Conservation (phyloP, 2,329 filamentous ascomycete species). For the Trichophyton verrucosum region DNA sequence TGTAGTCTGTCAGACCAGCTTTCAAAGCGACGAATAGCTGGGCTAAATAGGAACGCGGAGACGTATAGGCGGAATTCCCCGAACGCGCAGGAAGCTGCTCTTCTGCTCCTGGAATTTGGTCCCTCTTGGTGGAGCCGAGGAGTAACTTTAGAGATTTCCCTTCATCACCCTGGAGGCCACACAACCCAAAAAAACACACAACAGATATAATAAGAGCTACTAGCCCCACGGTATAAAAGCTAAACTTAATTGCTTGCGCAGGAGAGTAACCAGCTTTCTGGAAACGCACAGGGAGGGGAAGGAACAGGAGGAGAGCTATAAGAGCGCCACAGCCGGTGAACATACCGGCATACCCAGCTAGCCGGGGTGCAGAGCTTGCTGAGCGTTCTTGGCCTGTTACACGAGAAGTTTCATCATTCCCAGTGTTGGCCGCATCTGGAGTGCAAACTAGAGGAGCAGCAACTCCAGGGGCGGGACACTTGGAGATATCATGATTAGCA, state of each 20-base stretch:
- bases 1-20: slow-evolving; percentile 60
- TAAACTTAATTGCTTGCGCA: slow-evolving; percentile 61
- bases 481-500: slow-evolving; percentile 11
- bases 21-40: slow-evolving; percentile 52
- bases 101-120: background rate
- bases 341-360: slow-evolving; percentile 82
- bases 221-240: slow-evolving; percentile 73
- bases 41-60: slow-evolving; percentile 30
- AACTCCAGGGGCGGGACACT: slow-evolving; percentile 9
- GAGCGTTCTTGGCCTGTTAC: background rate
- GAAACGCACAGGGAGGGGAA: slow-evolving; percentile 77
- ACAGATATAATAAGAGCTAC: slow-evolving; percentile 61
- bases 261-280: slow-evolving; percentile 59
- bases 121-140: background rate
- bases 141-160: slow-evolving; percentile 52
- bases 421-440: slow-evolving; percentile 29
- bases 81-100: background rate
- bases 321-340: slow-evolving; percentile 89
- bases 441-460: slow-evolving; percentile 13
- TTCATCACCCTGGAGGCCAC: slow-evolving; percentile 56
- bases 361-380: slow-evolving; percentile 37
- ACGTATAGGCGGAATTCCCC: background rate
- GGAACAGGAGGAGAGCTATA: slow-evolving; percentile 66
- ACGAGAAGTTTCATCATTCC: slow-evolving; percentile 39
- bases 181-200: slow-evolving; percentile 68